Evolutionary conservation across 805 yeast species (phyloP).

Genomic region (Starmera pachycereana): DNA sequence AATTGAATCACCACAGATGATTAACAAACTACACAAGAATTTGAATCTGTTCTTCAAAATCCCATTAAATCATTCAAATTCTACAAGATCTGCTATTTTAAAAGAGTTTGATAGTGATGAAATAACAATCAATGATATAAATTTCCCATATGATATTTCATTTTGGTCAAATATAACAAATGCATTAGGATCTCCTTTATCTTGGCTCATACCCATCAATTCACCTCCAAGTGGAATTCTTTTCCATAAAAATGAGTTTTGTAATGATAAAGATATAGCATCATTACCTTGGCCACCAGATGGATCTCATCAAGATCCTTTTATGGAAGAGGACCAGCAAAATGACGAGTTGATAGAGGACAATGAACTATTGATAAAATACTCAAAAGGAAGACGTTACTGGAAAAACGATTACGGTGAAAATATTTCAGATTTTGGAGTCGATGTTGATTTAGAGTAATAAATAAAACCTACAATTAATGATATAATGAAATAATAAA

Average conservation of each 20-base stretch:
- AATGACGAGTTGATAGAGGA: neutral
- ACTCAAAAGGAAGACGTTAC: slow-evolving; percentile 24
- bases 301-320: slow-evolving; percentile 40
- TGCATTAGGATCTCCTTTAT: slow-evolving; percentile 49
- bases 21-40: slow-evolving; percentile 3
- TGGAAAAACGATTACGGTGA: slow-evolving; percentile 87
- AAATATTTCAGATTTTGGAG: slow-evolving; percentile 75
- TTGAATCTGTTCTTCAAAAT: slow-evolving; percentile 2
- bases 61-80: too few species aligned
- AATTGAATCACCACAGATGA: slow-evolving; percentile 4
- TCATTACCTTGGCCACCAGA: slow-evolving; percentile 93
- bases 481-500: neutral
- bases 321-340: neutral
- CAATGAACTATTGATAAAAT: too few species aligned
- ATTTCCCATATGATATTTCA: slow-evolving; percentile 81
- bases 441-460: slow-evolving; percentile 58
- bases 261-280: slow-evolving; percentile 43
- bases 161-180: slow-evolving; percentile 39
- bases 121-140: slow-evolving; percentile 48
- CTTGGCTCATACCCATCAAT: slow-evolving; percentile 60
- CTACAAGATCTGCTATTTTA: too few species aligned
- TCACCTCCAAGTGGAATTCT: slow-evolving; percentile 51
- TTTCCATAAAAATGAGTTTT: slow-evolving; percentile 45
- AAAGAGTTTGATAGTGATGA: slow-evolving; percentile 5
- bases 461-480: neutral